Base-by-base conservation (phyloP, 805 yeast species). In the Candida endomychidarum region DNA sequence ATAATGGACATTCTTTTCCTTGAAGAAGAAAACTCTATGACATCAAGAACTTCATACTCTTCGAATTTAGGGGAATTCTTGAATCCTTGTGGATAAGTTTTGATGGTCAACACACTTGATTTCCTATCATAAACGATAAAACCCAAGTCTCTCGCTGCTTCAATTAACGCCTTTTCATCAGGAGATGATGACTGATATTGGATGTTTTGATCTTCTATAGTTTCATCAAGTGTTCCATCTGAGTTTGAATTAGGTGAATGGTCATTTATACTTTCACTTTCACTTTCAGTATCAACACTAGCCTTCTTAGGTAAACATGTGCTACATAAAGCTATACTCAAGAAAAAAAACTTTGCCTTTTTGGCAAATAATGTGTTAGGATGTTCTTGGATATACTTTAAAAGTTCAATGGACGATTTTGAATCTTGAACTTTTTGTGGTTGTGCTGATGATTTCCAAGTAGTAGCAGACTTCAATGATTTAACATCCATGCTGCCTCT, bases 1-100 rank as follows among this genome's bases (percentile, higher is more conserved):
- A 91, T 58, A n/a, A 86, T 79, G 0, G 97, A 87, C 99, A 93
- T 93, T 56, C 99, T 75, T 63, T 93, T 93, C 54, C 99, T 78
- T 3, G 81, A 68, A 1, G 96, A 86, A 0, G 91, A 72, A 55
- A 93, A 93, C 42, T 91, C 97, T 42, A 93, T 81, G 2, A 78
- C 75, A 44, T 93, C 91, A 46, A 93, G 64, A 7, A 93, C 68
- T 51, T 84, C 80, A 59, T 86, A 93, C 2, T 68, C 67, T 49
- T 89, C 96, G 30, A 73, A 69, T 6, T 67, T 70, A 1, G 95
- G 83, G 1, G 71, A 77, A 2, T 58, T 53, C 5, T 81, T 85
- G 56, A 86, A 80, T 0, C 98, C 97, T 38, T 81, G 52, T 0
- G 98, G 97, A 57, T 83, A 93, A 0, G 88, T 77, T 50, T 90